phyloP scores from a whole-genome alignment of 176 grass and related monocot species.

The Lolium multiflorum region DNA sequence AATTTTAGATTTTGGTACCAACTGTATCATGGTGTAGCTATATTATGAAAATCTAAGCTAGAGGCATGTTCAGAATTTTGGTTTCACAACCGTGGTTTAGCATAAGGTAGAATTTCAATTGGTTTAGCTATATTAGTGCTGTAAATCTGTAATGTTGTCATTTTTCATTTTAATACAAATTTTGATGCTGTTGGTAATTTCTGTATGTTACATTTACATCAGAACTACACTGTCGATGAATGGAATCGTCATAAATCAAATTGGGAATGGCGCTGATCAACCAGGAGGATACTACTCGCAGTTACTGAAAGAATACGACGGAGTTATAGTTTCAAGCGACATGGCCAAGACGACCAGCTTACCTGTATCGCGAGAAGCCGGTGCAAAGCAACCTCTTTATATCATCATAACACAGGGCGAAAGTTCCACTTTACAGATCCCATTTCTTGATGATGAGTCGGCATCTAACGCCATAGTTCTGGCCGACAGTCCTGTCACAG shows the following conservation, averaged over 20 bases:
- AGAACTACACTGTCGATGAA: conserved; percentile 80
- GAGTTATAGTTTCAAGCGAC: conserved; percentile 75
- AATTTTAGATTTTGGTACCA: too few species aligned
- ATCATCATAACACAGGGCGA: conserved; percentile 66
- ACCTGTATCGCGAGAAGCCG: conserved; percentile 62
- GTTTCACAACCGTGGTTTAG: neutral
- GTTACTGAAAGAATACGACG: conserved; percentile 83
- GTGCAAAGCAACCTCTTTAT: conserved; percentile 70
- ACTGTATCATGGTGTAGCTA: neutral
- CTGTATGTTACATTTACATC: conserved; percentile 28
- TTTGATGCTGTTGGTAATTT: neutral
- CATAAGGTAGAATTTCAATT: neutral
- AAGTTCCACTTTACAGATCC: conserved; percentile 49
- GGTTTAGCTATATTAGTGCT: neutral
- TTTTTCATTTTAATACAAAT: conserved; percentile 20
- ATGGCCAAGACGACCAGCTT: conserved; percentile 53
- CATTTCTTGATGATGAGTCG: conserved; percentile 49
- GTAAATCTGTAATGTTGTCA: neutral
- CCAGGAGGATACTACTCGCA: conserved; percentile 79
- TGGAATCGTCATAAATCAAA: conserved; percentile 55
- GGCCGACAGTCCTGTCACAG: conserved; percentile 49
- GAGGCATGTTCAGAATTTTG: neutral
- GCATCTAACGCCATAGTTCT: conserved; percentile 57
- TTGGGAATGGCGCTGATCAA: conserved; percentile 61
- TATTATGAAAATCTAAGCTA: neutral